A percentile compares a stretch with the other conserved stretches of the same genome.
These are phyloP conservation scores for Cichorium intybus DNA, from an alignment of 140 eudicot species.

Conservation along the genomic window DNA sequence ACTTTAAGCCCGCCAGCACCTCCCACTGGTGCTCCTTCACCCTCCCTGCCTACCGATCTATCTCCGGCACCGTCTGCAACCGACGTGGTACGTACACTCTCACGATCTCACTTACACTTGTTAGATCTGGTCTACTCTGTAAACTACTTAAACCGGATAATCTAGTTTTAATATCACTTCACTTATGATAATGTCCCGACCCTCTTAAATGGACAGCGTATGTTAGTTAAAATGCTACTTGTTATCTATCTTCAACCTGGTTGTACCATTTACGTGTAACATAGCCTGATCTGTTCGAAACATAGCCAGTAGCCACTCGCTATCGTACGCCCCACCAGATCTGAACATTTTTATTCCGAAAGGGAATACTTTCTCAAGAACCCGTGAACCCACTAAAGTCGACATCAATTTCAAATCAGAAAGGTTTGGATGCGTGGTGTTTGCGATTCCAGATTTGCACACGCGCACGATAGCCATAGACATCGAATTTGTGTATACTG, in stretches of 20 bases:
- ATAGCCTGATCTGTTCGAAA: conserved; percentile 14
- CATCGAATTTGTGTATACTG: neutral
- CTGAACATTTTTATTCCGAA: conserved; percentile 1
- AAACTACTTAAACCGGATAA: neutral
- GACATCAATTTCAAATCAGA: neutral
- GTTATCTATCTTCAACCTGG: conserved; percentile 16
- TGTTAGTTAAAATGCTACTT: neutral
- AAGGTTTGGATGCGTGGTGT: neutral
- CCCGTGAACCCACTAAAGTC: neutral
- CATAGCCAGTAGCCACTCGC: neutral
- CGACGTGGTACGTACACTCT: conserved; percentile 48
- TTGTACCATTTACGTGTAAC: neutral
- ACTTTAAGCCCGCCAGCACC: conserved; percentile 70
- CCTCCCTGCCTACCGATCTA: conserved; percentile 27
- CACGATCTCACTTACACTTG: neutral
- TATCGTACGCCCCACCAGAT: conserved; percentile 30
- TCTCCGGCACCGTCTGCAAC: conserved; percentile 76
- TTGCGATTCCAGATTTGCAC: conserved; percentile 23
- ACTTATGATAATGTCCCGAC: neutral
- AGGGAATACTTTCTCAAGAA: neutral
- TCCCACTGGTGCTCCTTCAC: conserved; percentile 71
- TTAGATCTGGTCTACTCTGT: conserved; percentile 19
- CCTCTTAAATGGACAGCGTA: neutral
- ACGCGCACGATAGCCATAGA: conserved; percentile 21
- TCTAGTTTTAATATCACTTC: neutral